Base-by-base conservation (phyloP, 306 rosid species). In the Trifolium pratense region DNA sequence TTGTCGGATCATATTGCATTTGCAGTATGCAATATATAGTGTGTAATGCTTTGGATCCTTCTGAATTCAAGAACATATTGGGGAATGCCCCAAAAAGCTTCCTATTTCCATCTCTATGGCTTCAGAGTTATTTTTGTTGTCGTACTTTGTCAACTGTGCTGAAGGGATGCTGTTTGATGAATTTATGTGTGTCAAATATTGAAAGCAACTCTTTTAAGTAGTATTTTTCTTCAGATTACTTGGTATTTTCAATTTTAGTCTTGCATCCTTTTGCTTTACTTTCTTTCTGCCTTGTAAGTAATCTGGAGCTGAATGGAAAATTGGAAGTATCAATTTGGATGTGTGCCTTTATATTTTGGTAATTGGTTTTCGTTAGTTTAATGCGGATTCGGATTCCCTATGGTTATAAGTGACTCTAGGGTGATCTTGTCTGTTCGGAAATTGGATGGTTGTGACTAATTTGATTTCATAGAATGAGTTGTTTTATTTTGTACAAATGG, bases 31-130 rank as follows among this genome's bases (percentile, higher is more conserved):
- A 80, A 89, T 80, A 76, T 93, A 87, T 88, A 82, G 87, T 82
- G 75, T 92, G 93, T 90, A 86, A 85, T 81, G 92, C 87, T 74
- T 78, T 85, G 78, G 88, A 87, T 86, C 88, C 79, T 86, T 86
- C 85, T 78, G 78, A 82, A 81, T 78, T 84, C 70, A 89, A 75
- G 87, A 90, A 85, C 91, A 76, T 77, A 39, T 84, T 37, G 75
- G 85, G 89, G 82, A 79, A 75, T 79, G 84, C 82, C 84, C 86
- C 73, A 10, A 75, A 85, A 78, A 45, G 84, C 82, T 80, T 81
- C 79, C 68, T 74, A 77, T 84, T 71, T 73, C 55, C 79, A 84
- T 81, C 84, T 78, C 79, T 80, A 42, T 80, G 88, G 83, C 87
- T 73, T 83, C 81, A 53, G 72, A 82, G 79, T 78, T 84, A 86